phyloP scores from a whole-genome alignment of 2,329 filamentous ascomycete species.

The Rhynchosporium agropyri region DNA sequence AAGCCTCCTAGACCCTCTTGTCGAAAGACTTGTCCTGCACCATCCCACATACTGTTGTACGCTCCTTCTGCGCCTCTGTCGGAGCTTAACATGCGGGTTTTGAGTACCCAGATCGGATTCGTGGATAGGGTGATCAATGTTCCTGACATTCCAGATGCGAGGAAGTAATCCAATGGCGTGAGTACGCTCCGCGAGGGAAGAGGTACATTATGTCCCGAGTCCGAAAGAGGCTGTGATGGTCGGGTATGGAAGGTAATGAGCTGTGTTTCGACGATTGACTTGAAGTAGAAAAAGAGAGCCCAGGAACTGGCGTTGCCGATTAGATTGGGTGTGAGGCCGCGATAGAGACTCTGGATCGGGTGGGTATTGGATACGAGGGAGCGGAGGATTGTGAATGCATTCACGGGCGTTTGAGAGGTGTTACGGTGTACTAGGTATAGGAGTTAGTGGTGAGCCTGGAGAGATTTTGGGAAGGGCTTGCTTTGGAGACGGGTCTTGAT shows the following conservation, averaged over 20 bases:
- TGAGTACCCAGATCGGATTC: conserved; percentile 97
- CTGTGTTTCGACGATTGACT: conserved; percentile 55
- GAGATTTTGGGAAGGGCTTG: conserved; percentile 45
- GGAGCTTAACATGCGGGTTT: conserved; percentile 93
- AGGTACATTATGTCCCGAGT: conserved; percentile 11
- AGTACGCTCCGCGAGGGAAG: conserved; percentile 18
- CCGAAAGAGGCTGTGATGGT: conserved; percentile 8
- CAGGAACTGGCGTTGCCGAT: conserved; percentile 88
- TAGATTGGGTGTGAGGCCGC: conserved; percentile 87
- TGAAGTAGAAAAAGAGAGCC: conserved; percentile 89
- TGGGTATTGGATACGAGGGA: conserved; percentile 49
- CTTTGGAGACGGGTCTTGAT: conserved; percentile 96
- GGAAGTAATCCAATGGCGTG: conserved; percentile 69
- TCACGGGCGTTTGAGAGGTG: conserved; percentile 47
- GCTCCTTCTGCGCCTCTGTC: conserved; percentile 74
- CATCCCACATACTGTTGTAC: conserved; percentile 76
- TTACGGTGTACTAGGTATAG: conserved; percentile 53
- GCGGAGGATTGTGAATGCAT: conserved; percentile 56
- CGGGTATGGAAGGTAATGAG: conserved; percentile 36
- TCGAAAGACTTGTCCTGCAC: conserved; percentile 65
- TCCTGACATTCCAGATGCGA: conserved; percentile 72
- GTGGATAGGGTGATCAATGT: conserved; percentile 79
- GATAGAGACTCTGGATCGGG: conserved; percentile 74
- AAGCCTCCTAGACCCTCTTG: conserved; percentile 79
- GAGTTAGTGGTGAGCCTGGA: conserved; percentile 34